Evolutionary conservation across 257 asterid genomes (phyloP).

Genomic region (Avicennia marina): DNA sequence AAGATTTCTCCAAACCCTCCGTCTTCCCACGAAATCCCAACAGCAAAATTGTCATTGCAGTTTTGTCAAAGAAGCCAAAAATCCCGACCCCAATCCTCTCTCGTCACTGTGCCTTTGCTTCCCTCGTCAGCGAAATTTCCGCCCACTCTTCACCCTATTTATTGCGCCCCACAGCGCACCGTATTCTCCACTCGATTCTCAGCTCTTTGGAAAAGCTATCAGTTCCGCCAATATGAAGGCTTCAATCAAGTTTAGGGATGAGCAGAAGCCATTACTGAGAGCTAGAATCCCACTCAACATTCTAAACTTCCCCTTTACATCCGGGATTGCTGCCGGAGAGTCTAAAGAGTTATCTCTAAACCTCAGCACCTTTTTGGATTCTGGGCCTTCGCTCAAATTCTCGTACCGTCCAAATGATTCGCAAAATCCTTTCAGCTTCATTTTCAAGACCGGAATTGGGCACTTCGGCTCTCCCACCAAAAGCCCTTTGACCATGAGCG

Average conservation of each 20-base stretch:
- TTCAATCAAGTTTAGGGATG: constrained; percentile 88
- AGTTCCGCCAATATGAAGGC: constrained; percentile 67
- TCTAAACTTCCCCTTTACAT: constrained; percentile 65
- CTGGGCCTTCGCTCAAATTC: constrained; percentile 69
- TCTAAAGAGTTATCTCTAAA: constrained; percentile 64
- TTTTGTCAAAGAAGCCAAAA: constrained; percentile 7
- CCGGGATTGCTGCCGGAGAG: constrained; percentile 81
- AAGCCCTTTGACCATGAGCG: constrained; percentile 91
- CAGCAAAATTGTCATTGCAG: constrained; percentile 14
- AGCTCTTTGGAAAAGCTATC: no score
- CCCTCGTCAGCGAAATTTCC: no score
- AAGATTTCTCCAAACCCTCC: no score
- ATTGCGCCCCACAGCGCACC: no score
- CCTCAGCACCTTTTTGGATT: constrained; percentile 63
- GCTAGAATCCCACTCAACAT: constrained; percentile 84
- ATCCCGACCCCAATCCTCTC: constrained; percentile 15
- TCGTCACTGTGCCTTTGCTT: background rate
- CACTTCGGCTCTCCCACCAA: constrained; percentile 70
- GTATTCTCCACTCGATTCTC: no score
- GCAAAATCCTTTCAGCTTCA: constrained; percentile 62
- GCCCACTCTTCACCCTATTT: constrained; percentile 7
- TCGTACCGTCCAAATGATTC: constrained; percentile 81
- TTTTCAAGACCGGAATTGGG: constrained; percentile 87
- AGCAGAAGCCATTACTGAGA: constrained; percentile 70
- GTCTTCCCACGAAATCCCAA: background rate